phyloP scores from a whole-genome alignment of 2,329 filamentous ascomycete species.

The Cercospora brassicicola region DNA sequence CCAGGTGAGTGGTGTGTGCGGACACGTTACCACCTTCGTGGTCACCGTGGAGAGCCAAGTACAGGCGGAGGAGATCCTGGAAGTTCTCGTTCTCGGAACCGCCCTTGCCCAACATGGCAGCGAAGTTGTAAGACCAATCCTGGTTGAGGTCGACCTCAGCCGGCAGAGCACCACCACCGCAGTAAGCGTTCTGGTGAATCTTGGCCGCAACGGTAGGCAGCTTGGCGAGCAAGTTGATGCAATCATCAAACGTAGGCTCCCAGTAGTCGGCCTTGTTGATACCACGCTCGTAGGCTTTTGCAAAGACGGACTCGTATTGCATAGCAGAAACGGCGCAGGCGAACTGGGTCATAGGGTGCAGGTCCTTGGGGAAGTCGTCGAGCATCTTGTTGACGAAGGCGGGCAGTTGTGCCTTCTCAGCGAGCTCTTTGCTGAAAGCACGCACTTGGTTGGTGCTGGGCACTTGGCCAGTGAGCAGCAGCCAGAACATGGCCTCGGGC shows the following conservation, averaged over 20 bases:
- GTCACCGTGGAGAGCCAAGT: constrained; percentile 94
- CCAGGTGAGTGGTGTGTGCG: constrained; percentile 90
- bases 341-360: constrained; percentile 98
- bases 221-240: constrained; percentile 90
- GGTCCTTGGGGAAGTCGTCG: constrained; percentile 80
- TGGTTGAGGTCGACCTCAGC: constrained; percentile 76
- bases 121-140: constrained; percentile 99
- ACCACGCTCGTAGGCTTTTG: constrained; percentile 86
- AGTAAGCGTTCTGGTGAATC: constrained; percentile 92
- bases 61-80: constrained; percentile 90
- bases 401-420: constrained; percentile 80
- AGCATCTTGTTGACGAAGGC: constrained; percentile 83
- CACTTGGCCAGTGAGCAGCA: constrained; percentile 88
- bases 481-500: constrained; percentile 99
- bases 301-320: constrained; percentile 91
- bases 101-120: constrained; percentile 88
- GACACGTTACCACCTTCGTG: constrained; percentile 98
- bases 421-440: constrained; percentile 78
- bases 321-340: constrained; percentile 93
- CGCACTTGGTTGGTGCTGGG: constrained; percentile 81
- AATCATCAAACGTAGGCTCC: constrained; percentile 97
- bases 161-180: constrained; percentile 70
- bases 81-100: constrained; percentile 88
- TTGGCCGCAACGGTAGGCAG: constrained; percentile 94
- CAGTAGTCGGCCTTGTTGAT: constrained; percentile 96